Evolutionary conservation across 2,329 filamentous ascomycete genomes (phyloP).

Genomic region (Lojkania enalia): DNA sequence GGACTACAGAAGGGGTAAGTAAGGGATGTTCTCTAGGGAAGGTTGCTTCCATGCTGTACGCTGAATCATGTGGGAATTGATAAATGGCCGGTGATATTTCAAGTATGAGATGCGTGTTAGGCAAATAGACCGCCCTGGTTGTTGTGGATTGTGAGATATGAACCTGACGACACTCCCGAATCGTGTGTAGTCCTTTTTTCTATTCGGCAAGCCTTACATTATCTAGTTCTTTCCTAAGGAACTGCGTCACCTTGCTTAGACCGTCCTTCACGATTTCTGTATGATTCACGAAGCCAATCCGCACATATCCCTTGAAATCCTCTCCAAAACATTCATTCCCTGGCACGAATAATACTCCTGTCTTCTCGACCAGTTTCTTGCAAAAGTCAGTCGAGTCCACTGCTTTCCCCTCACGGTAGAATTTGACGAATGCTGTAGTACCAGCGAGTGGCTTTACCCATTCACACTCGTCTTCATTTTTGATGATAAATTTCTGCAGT

Average conservation of each 20-base stretch:
- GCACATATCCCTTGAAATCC: slow-evolving; percentile 72
- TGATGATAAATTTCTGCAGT: slow-evolving; percentile 68
- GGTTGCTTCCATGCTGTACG: too few species aligned
- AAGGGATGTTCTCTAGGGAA: too few species aligned
- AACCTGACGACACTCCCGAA: not conserved
- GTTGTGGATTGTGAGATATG: too few species aligned
- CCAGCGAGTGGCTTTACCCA: slow-evolving; percentile 78
- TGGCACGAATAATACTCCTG: slow-evolving; percentile 74
- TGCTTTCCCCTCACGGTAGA: slow-evolving; percentile 62
- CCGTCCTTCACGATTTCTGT: slow-evolving; percentile 70
- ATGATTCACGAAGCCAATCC: slow-evolving; percentile 75
- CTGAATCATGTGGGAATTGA: too few species aligned
- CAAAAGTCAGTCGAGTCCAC: slow-evolving; percentile 77
- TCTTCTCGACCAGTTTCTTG: slow-evolving; percentile 66
- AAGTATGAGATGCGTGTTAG: too few species aligned
- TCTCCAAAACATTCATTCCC: slow-evolving; percentile 74
- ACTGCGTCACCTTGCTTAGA: slow-evolving; percentile 58
- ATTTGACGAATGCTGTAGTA: slow-evolving; percentile 77
- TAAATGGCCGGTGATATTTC: too few species aligned
- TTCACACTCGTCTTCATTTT: slow-evolving; percentile 64
- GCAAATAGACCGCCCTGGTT: too few species aligned
- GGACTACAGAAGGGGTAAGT: too few species aligned
- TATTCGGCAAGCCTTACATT: slow-evolving; percentile 49
- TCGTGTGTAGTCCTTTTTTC: too few species aligned
- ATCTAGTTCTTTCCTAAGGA: slow-evolving; percentile 60